These are phyloP conservation scores for Nitzschia sp. DNA, from an alignment of 108 stramenopile genomes.

Conservation along the genomic window DNA sequence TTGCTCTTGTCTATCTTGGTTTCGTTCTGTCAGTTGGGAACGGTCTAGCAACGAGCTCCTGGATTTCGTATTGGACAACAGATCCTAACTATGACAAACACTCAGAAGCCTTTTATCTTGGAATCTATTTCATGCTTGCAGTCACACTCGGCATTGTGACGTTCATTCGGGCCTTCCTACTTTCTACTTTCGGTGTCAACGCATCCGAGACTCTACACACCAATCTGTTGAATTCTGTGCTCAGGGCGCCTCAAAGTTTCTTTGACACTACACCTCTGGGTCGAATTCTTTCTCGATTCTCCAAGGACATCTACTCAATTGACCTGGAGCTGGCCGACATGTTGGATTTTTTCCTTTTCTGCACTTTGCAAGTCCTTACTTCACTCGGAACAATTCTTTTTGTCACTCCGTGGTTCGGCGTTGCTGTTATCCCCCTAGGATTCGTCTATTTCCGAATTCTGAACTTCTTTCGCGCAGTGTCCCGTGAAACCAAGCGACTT, in stretches of 20 bases:
- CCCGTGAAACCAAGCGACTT: constrained; percentile 80
- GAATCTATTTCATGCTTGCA: constrained; percentile 35
- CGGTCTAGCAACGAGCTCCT: constrained; percentile 37
- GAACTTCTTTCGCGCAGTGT: constrained; percentile 74
- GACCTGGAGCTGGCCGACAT: constrained; percentile 58
- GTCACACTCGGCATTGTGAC: constrained; percentile 48
- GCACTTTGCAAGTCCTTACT: constrained; percentile 36
- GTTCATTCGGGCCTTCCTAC: constrained; percentile 52
- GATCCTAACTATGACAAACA: constrained; percentile 51
- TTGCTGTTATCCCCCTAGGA: constrained; percentile 38
- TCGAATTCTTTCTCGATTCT: constrained; percentile 82
- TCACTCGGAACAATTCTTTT: constrained; percentile 45
- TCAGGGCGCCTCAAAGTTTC: constrained; percentile 85
- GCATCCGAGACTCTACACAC: constrained; percentile 60
- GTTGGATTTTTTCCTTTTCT: constrained; percentile 40
- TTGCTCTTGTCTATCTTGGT: constrained; percentile 43
- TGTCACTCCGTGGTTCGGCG: constrained; percentile 50
- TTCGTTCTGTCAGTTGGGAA: constrained; percentile 59
- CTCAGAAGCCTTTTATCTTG: constrained; percentile 44
- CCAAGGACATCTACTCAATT: constrained; percentile 73
- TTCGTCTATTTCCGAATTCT: constrained; percentile 61
- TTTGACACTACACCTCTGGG: constrained; percentile 95
- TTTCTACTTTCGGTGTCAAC: constrained; percentile 64
- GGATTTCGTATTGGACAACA: constrained; percentile 73
- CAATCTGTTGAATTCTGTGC: constrained; percentile 55